phyloP scores from a whole-genome alignment of 768 basidiomycete species.

The Holtermannia corniformis region DNA sequence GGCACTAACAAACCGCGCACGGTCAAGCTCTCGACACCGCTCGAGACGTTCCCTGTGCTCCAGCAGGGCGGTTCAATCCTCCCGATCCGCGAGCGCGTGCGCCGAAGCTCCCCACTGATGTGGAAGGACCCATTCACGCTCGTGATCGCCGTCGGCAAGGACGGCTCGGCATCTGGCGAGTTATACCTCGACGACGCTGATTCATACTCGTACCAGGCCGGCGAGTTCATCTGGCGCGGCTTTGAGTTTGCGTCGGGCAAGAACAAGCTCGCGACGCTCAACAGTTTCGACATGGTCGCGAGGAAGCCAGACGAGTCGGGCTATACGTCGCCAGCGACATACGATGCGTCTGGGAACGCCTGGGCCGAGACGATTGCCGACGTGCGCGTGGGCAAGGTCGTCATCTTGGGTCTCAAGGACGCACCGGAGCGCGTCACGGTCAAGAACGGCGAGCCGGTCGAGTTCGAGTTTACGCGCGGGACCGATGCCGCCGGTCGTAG shows the following conservation, averaged over 20 bases:
- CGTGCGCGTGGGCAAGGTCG: conserved; percentile 72
- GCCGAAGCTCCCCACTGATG: conserved; percentile 79
- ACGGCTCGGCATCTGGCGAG: conserved; percentile 63
- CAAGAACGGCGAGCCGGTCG: conserved; percentile 48
- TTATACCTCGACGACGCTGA: conserved; percentile 94
- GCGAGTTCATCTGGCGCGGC: conserved; percentile 73
- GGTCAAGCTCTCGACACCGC: conserved; percentile 67
- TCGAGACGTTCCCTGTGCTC: conserved; percentile 73
- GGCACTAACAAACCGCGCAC: conserved; percentile 38
- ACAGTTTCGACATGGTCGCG: conserved; percentile 51
- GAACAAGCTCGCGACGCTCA: conserved; percentile 45
- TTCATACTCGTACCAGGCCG: conserved; percentile 61
- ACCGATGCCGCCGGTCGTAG: conserved; percentile 51
- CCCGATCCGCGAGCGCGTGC: conserved; percentile 73
- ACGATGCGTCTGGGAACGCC: conserved; percentile 50
- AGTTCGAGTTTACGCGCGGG: conserved; percentile 62
- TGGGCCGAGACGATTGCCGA: conserved; percentile 58
- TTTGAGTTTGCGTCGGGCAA: conserved; percentile 48
- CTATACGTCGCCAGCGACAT: conserved; percentile 31
- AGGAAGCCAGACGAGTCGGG: neutral
- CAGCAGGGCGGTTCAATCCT: conserved; percentile 86
- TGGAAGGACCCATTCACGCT: conserved; percentile 87
- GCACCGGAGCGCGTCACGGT: conserved; percentile 57
- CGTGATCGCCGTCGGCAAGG: conserved; percentile 56
- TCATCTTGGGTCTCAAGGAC: conserved; percentile 60